Base-by-base conservation (phyloP, 23 red algal species). In the Agarophyton chilense region DNA sequence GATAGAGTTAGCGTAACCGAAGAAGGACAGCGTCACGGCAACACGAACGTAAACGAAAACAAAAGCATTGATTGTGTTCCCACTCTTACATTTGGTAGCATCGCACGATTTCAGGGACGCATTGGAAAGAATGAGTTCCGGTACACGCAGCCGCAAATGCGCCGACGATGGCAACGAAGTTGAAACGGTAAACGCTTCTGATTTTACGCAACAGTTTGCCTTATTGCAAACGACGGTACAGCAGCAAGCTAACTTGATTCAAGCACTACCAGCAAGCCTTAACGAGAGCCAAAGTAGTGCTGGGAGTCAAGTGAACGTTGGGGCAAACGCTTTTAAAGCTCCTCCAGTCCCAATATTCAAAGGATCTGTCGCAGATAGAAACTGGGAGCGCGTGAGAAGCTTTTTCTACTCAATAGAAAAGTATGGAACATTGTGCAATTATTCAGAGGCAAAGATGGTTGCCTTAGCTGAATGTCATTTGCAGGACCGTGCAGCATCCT, bases 401-500 rank as follows among this genome's bases (percentile, higher is more conserved):
- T 86, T 86, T 51, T 35, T 86, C 33, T 49, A 31, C 26, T 51
- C 55, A 19, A 72, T 86, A 21, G 5, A 32, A 1, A 86, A 54
- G 40, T 44, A 34, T 21, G 58, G 1, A 44, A 26, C 41, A 13
- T 40, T 86, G 22, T 72, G 41, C 41, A 71, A 86, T 26, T 51
- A 86, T 12, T 18, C 42, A 25, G 57, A 86, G 81, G 25, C 19
- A 25, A 86, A 53, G 1, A 68, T 86, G 50, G 10, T 86, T 34
- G 41, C n/a, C 13, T 72, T 86, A 43, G 81, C 50, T 11, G 61
- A 86, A 40, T 86, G 61, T 72, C 81, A 86, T 2, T 34, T 86
- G n/a, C 81, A 67, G n/a, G 81, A 86, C 3, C 60, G 61, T 10
- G 81, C 61, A 45, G 38, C 56, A 66, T 66, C 61, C 41, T 86